Conservation (phyloP, 345 rosid species). For the Populus davidiana region DNA sequence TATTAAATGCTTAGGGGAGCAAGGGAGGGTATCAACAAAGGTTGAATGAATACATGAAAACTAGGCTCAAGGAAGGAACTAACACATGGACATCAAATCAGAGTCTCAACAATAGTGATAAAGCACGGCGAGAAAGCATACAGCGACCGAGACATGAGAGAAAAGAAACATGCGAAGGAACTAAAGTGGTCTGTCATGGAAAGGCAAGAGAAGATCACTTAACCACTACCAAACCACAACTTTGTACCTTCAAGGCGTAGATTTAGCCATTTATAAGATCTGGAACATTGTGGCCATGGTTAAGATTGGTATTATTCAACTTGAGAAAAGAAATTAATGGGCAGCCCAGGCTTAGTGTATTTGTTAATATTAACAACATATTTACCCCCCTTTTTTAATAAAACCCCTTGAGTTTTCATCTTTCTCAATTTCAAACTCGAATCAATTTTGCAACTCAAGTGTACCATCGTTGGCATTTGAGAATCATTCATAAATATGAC, state of each 20-base stretch:
- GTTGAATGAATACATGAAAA: background rate
- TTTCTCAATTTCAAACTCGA: background rate
- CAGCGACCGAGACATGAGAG: background rate
- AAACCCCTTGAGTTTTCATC: background rate
- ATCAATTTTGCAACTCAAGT: background rate
- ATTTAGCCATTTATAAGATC: background rate
- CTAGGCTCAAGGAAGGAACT: background rate
- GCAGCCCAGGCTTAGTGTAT: background rate
- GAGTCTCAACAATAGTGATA: background rate
- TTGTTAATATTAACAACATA: background rate
- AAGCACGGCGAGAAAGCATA: background rate
- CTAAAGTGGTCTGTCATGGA: too few relatives aligned
- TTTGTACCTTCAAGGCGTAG: background rate
- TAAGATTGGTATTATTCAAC: background rate
- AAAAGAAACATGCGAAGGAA: too few relatives aligned
- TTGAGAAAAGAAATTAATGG: background rate
- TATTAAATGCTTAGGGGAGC: background rate
- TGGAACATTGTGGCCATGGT: background rate
- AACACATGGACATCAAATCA: background rate
- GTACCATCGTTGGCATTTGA: background rate
- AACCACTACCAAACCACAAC: background rate
- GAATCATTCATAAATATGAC: background rate
- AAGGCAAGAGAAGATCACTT: background rate
- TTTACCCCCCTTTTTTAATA: background rate
- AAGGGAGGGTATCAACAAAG: background rate